A percentile compares a stretch with the other conserved stretches of the same genome.
These are phyloP conservation scores for Talaromyces albobiverticillius DNA, from an alignment of 2,329 filamentous ascomycete species.

Conservation along the genomic window DNA sequence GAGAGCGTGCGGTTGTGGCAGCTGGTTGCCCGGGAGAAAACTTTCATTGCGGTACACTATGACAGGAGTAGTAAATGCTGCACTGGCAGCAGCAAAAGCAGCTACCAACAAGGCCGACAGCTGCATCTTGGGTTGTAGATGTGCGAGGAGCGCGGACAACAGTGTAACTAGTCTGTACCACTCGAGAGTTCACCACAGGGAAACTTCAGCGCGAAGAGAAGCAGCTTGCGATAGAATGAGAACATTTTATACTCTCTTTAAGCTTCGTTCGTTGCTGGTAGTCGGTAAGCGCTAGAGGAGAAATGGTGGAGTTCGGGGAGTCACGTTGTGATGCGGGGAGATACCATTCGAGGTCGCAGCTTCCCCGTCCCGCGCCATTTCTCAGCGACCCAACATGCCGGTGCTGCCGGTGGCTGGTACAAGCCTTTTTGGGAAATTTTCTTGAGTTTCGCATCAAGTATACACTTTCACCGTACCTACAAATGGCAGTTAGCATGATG, in stretches of 20 bases:
- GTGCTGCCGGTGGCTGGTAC: neutral
- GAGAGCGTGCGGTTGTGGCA: conserved; percentile 22
- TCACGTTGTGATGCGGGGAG: conserved; percentile 5
- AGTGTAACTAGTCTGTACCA: neutral
- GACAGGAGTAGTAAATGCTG: conserved; percentile 17
- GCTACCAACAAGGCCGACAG: conserved; percentile 11
- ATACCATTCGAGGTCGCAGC: conserved; percentile 3
- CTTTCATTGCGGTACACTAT: conserved; percentile 20
- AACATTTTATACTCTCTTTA: no score
- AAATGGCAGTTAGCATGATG: conserved; percentile 5
- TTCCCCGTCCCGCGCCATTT: no score
- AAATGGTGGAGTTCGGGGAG: neutral
- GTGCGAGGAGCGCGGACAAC: neutral
- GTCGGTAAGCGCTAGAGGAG: no score
- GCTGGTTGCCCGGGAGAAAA: conserved; percentile 20
- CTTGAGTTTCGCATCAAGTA: conserved; percentile 1
- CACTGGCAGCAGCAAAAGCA: conserved; percentile 11
- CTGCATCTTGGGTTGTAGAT: conserved; percentile 16
- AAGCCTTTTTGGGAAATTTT: neutral
- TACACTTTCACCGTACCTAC: conserved; percentile 25
- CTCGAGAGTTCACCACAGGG: neutral
- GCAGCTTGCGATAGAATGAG: no score
- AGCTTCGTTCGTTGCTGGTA: no score
- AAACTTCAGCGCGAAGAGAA: no score
- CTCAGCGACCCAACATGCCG: no score